Conservation (phyloP, 2,329 filamentous ascomycete genomes). For the Fusarium sp. region DNA sequence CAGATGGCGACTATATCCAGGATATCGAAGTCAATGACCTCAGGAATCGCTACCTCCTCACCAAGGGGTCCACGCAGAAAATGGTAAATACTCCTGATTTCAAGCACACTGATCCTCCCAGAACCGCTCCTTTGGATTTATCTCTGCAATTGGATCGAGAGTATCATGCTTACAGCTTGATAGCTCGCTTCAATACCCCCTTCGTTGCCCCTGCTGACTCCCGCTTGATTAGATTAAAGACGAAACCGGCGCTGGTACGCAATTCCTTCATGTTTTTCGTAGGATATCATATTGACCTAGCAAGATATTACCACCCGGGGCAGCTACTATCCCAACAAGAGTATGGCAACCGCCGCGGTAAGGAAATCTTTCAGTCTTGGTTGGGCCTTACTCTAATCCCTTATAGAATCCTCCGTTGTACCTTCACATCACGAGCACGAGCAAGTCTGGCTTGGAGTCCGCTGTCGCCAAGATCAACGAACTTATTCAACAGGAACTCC, state of each 20-base stretch:
- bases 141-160: conserved; percentile 60
- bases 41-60: conserved; percentile 95
- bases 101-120: conserved; percentile 50
- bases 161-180: conserved; percentile 75
- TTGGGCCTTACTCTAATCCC: neutral
- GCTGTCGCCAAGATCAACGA: conserved; percentile 91
- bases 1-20: conserved; percentile 97
- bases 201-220: conserved; percentile 96
- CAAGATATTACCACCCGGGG: conserved; percentile 98
- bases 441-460: conserved; percentile 88
- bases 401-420: conserved; percentile 88
- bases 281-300: conserved; percentile 66
- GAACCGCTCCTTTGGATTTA: conserved; percentile 47
- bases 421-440: conserved; percentile 92
- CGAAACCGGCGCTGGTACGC: conserved; percentile 99
- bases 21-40: conserved; percentile 99
- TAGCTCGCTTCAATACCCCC: conserved; percentile 69
- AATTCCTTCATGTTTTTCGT: conserved; percentile 50
- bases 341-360: conserved; percentile 93
- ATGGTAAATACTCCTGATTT: conserved; percentile 86
- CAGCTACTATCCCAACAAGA: conserved; percentile 97
- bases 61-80: conserved; percentile 96
- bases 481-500: conserved; percentile 94
- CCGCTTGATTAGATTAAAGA: conserved; percentile 98
- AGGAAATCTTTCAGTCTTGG: conserved; percentile 49